phyloP scores from a whole-genome alignment of 2,329 filamentous ascomycete genomes.

The Colletotrichum sp. region DNA sequence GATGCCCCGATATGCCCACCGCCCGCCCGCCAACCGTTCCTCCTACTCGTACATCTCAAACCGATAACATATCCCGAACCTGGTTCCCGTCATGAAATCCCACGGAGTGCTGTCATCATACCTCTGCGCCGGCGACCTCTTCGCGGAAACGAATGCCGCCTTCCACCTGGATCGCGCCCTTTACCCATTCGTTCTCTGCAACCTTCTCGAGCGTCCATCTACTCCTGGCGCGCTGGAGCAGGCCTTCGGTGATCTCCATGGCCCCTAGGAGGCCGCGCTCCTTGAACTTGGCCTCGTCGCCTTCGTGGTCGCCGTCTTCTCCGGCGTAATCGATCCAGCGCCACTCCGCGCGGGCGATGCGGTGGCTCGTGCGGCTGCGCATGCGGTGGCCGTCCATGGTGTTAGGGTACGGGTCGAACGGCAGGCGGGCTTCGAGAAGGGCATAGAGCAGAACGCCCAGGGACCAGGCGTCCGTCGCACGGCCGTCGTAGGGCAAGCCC shows the following conservation, averaged over 20 bases:
- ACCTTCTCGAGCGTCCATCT: slow-evolving; percentile 80
- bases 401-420: slow-evolving; percentile 88
- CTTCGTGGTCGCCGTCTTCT: slow-evolving; percentile 86
- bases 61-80: not conserved
- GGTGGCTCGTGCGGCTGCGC: slow-evolving; percentile 84
- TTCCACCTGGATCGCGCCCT: slow-evolving; percentile 72
- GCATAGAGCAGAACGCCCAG: slow-evolving; percentile 93
- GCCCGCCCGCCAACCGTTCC: not conserved
- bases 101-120: slow-evolving; percentile 32
- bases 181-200: slow-evolving; percentile 77
- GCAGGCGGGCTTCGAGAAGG: slow-evolving; percentile 88
- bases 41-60: slow-evolving; percentile 14
- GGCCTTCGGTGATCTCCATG: slow-evolving; percentile 79
- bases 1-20: not conserved
- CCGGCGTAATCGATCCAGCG: slow-evolving; percentile 88
- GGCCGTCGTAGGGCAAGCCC: slow-evolving; percentile 92
- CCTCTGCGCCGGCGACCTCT: slow-evolving; percentile 62
- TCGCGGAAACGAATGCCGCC: slow-evolving; percentile 65
- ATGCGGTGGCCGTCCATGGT: slow-evolving; percentile 78
- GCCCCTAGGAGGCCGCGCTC: slow-evolving; percentile 74
- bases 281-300: slow-evolving; percentile 63
- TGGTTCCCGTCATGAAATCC: not conserved
- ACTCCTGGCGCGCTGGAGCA: slow-evolving; percentile 82
- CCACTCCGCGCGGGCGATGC: slow-evolving; percentile 97
- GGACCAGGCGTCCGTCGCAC: slow-evolving; percentile 92